Evolutionary conservation across 768 basidiomycete genomes (phyloP), one percentile per base, ranked within the genome.

Genomic region (Sporobolomyces phaffii): DNA sequence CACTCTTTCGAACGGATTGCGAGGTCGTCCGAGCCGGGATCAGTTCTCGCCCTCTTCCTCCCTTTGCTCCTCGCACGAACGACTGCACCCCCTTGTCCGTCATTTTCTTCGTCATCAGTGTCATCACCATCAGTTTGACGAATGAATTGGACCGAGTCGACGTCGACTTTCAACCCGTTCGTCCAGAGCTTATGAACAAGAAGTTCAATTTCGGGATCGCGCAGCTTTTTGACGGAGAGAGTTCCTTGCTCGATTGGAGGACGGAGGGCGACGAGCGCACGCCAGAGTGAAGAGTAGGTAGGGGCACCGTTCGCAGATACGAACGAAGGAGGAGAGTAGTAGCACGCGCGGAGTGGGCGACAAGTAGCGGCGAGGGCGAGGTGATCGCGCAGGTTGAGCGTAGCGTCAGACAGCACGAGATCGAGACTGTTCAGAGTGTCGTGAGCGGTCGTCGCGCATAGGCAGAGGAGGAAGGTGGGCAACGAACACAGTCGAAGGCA

Each of bases 341-440:
- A 64, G 44, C 47, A 43, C 3, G 54, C 47, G 26, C 62, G 62
- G 43, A 64, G 62, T 31, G 36, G 33, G 38, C 62, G 53, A n/a
- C 41, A 64, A 36, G 54, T 47, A 3, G 43, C 54, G 38, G 62
- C 62, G 62, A 64, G 62, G 29, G 62, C 26, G 47, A 64, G 54
- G 36, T 64, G 54, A 29, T 64, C 54, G 24, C 62, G 45, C 18
- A 64, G 52, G 40, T 41, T 57, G 62, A 64, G 62, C 11, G 54
- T 3, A 2, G 47, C 45, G 17, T 47, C 34, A 13, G 15, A 18
- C 34, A 64, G 62, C 48, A 64, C 40, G 17, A 4, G 22, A 29
- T 64, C 62, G 33, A 64, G 47, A 14, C 62, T 64, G 54, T 34
- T 7, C 4, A 26, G 34, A 28, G 13, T 14, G 31, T n/a, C 3